phyloP scores from a whole-genome alignment of 495 filamentous ascomycete genomes.

The Penicillium diatomitis region DNA sequence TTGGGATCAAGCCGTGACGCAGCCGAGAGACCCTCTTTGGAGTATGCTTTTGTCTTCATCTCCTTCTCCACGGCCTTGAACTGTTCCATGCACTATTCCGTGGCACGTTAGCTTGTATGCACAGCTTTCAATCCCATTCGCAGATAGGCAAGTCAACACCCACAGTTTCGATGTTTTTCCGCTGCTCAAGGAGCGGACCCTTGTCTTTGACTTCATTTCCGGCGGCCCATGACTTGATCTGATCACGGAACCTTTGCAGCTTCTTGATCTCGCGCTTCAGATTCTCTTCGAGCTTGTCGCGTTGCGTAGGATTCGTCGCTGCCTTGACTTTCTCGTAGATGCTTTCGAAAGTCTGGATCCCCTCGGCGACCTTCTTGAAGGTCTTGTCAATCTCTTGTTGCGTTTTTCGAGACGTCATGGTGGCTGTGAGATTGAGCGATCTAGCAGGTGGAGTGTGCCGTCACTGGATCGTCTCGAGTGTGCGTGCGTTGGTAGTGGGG shows the following conservation, averaged over 20 bases:
- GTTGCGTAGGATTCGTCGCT: constrained; percentile 84
- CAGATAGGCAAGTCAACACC: constrained; percentile 2
- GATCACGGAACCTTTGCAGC: constrained; percentile 89
- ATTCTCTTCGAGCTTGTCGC: constrained; percentile 95
- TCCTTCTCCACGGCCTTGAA: constrained; percentile 99
- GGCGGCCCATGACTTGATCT: constrained; percentile 98
- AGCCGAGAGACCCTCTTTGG: constrained; percentile 88
- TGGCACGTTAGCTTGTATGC: constrained; percentile 11
- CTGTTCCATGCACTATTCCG: constrained; percentile 88
- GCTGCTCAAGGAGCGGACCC: constrained; percentile 81
- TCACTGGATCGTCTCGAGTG: constrained; percentile 10
- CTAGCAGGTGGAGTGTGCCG: constrained; percentile 8
- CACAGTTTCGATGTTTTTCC: constrained; percentile 94
- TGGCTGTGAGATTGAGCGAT: constrained; percentile 11
- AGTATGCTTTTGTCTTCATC: constrained; percentile 99
- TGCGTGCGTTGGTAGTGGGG: constrained; percentile 5
- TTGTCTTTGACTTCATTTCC: constrained; percentile 99
- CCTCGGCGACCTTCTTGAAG: constrained; percentile 94
- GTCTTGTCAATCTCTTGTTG: constrained; percentile 96
- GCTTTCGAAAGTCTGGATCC: constrained; percentile 81
- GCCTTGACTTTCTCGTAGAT: constrained; percentile 95
- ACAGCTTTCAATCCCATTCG: neutral
- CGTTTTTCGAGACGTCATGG: constrained; percentile 90
- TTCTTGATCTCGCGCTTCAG: constrained; percentile 99
- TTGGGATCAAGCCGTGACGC: constrained; percentile 89